Evolutionary conservation across 495 filamentous ascomycete species (phyloP).

Genomic region (Beverwykella pulmonaria): DNA sequence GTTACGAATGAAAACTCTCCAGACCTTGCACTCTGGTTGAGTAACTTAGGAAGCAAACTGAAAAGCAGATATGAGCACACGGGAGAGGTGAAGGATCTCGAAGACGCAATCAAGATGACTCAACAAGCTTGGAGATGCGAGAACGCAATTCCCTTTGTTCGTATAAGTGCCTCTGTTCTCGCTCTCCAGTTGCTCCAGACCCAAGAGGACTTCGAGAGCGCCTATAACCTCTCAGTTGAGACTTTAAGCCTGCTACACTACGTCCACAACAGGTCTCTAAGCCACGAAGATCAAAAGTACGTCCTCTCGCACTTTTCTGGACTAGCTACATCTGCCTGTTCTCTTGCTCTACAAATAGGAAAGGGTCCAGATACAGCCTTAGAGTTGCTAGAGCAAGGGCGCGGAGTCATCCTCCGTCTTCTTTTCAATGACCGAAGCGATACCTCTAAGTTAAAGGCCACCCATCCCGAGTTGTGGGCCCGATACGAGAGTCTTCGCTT

Average conservation of each 20-base stretch:
- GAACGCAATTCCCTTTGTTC: constrained; percentile 1
- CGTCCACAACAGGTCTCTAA: constrained; percentile 26
- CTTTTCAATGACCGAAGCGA: constrained; percentile 32
- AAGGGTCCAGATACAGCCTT: constrained; percentile 2
- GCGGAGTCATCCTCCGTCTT: constrained; percentile 27
- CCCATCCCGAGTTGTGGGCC: constrained; percentile 17
- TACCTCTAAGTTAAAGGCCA: constrained; percentile 20
- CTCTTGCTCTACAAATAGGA: constrained; percentile 15
- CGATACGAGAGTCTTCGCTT: constrained; percentile 27
- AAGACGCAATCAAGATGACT: neutral
- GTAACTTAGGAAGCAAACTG: neutral
- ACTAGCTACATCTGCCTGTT: constrained; percentile 30
- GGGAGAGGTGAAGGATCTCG: neutral
- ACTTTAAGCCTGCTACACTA: constrained; percentile 15
- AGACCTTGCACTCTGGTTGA: neutral
- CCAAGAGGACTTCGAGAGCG: neutral
- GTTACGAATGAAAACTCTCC: neutral
- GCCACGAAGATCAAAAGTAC: constrained; percentile 29
- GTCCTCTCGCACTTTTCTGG: constrained; percentile 32
- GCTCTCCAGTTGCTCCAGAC: neutral
- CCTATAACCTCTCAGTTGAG: constrained; percentile 1
- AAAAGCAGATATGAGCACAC: neutral
- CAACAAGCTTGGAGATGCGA: neutral
- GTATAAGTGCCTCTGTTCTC: neutral
- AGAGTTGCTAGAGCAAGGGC: constrained; percentile 29